A percentile compares a stretch with the other conserved stretches of the same genome.
Evolutionary conservation across 495 filamentous ascomycete species (phyloP).

Genomic region (Hypomontagnella submonticulosa): DNA sequence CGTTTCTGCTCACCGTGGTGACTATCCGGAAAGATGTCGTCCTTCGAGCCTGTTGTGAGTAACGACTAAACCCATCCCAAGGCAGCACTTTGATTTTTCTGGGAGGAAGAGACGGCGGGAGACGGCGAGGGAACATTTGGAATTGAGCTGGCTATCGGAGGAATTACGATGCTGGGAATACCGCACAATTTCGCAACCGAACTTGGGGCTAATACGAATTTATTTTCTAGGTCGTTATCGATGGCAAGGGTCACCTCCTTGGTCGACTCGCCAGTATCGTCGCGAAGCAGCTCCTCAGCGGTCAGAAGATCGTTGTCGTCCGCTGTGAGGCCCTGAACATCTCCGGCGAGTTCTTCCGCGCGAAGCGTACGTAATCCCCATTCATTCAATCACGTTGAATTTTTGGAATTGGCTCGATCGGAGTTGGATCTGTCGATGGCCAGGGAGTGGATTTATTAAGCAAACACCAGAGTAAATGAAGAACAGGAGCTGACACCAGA

Average conservation of each 20-base stretch:
- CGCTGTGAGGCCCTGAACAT: conserved; percentile 99
- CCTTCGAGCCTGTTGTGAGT: conserved; percentile 97
- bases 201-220: conserved; percentile 15
- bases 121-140: neutral
- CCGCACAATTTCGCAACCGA: conserved; percentile 5
- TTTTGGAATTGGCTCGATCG: conserved; percentile 17
- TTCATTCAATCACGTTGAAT: conserved; percentile 13
- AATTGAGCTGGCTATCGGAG: conserved; percentile 1
- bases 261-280: conserved; percentile 98
- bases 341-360: conserved; percentile 99
- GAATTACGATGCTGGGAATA: neutral
- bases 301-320: conserved; percentile 99
- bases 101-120: neutral
- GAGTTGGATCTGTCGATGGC: conserved; percentile 22
- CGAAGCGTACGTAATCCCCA: conserved; percentile 88
- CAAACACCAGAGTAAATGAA: conserved; percentile 3
- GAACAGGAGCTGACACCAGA: conserved; percentile 47
- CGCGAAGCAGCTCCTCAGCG: conserved; percentile 98
- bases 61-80: conserved; percentile 38
- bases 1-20: conserved; percentile 48
- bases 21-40: conserved; percentile 85
- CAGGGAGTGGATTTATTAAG: conserved; percentile 12
- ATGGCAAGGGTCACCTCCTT: conserved; percentile 99
- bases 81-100: neutral
- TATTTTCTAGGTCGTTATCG: conserved; percentile 83